A percentile compares a stretch with the other conserved stretches of the same genome.
Conservation (phyloP, 2,329 filamentous ascomycete genomes). For the Chaetoscypha palmicola region DNA sequence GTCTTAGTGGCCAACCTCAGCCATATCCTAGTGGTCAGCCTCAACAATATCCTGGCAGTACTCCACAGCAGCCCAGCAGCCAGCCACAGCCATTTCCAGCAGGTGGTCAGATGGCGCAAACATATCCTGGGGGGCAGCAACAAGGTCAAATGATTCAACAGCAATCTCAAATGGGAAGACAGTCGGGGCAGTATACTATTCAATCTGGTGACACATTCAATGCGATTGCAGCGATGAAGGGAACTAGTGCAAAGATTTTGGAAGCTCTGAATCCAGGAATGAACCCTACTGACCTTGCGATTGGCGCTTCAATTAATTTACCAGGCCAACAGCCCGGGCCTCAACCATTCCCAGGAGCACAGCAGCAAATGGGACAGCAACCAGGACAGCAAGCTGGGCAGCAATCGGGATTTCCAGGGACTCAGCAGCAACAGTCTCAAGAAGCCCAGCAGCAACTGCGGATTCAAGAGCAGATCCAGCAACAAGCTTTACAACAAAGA, state of each 20-base stretch:
- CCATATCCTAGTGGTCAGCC: not conserved
- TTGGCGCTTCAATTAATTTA: not conserved
- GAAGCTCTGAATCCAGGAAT: not conserved
- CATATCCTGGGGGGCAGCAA: not conserved
- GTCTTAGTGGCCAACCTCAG: not conserved
- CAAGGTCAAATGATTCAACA: not conserved
- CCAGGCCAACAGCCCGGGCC: not conserved
- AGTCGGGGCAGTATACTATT: not conserved
- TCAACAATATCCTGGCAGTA: not conserved
- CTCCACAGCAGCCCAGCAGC: not conserved
- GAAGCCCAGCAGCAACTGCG: not conserved
- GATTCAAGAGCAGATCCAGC: not conserved
- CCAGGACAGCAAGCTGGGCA: not conserved
- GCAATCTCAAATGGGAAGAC: not conserved
- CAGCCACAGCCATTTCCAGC: not conserved
- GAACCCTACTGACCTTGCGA: not conserved
- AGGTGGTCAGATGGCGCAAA: not conserved
- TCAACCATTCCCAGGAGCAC: not conserved
- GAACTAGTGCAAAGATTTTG: not conserved
- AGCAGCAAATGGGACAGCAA: not conserved
- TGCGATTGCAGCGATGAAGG: not conserved
- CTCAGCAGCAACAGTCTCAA: not conserved
- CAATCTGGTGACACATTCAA: not conserved
- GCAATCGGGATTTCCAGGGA: not conserved
- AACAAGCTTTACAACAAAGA: not conserved